phyloP scores from a whole-genome alignment of 2,329 filamentous ascomycete genomes.

The Epichloe gansuensis region DNA sequence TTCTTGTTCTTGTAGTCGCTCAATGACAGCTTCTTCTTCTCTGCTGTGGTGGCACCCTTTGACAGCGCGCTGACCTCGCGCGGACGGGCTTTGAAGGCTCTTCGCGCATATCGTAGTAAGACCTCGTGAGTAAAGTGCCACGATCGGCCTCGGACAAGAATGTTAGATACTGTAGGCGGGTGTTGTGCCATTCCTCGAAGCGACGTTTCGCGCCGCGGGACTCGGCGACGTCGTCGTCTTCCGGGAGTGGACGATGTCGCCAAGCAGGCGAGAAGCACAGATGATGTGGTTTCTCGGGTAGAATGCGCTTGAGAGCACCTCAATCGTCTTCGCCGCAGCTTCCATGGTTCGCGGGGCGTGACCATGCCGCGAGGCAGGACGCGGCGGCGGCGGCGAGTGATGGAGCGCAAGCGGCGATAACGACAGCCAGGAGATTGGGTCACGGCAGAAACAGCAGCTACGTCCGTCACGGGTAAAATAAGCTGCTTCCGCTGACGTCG shows the following conservation, averaged over 20 bases:
- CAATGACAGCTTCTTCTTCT: slow-evolving; percentile 46
- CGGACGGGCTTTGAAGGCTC: slow-evolving; percentile 30
- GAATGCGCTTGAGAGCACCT: slow-evolving; percentile 38
- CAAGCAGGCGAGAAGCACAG: slow-evolving; percentile 36
- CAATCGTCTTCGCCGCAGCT: slow-evolving; percentile 44
- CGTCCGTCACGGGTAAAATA: background rate
- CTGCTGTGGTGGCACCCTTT: slow-evolving; percentile 26
- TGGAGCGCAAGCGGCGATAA: background rate
- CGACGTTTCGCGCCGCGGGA: slow-evolving; percentile 13
- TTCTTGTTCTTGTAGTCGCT: slow-evolving; percentile 49
- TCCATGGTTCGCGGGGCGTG: slow-evolving; percentile 38
- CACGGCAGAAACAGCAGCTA: background rate
- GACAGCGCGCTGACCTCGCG: slow-evolving; percentile 27
- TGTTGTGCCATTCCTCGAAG: slow-evolving; percentile 37
- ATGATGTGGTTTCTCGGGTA: slow-evolving; percentile 41
- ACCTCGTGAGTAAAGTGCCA: slow-evolving; percentile 42
- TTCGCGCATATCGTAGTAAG: slow-evolving; percentile 46
- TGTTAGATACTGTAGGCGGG: slow-evolving; percentile 44
- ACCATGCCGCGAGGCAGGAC: slow-evolving; percentile 22
- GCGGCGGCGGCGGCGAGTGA: slow-evolving; percentile 4
- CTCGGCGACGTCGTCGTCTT: slow-evolving; percentile 20
- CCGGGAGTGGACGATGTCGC: slow-evolving; percentile 33
- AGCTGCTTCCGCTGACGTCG: background rate
- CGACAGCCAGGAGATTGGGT: background rate
- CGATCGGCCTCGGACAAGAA: slow-evolving; percentile 46